phyloP scores from a whole-genome alignment of 2,329 filamentous ascomycete species.

The Colletotrichum sansevieriae region DNA sequence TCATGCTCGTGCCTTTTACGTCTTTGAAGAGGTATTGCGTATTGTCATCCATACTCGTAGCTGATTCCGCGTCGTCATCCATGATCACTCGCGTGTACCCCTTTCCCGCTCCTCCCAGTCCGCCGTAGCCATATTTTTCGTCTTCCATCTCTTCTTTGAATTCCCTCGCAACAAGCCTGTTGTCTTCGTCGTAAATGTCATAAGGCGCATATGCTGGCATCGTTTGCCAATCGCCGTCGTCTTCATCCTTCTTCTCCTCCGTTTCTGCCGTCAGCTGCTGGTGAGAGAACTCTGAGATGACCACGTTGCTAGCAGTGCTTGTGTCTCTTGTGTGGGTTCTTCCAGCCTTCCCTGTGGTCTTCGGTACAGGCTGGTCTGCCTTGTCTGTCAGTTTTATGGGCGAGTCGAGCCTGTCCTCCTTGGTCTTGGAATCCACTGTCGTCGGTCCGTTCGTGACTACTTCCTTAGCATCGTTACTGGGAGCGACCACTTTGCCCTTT shows the following conservation, averaged over 20 bases:
- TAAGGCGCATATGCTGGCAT: constrained; percentile 96
- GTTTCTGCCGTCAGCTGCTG: constrained; percentile 77
- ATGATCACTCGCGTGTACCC: constrained; percentile 96
- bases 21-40: constrained; percentile 96
- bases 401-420: constrained; percentile 18
- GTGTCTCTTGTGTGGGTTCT: constrained; percentile 47
- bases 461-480: background rate
- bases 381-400: constrained; percentile 33
- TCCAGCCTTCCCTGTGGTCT: constrained; percentile 4
- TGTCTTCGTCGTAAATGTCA: constrained; percentile 96
- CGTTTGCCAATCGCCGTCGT: constrained; percentile 85
- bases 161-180: constrained; percentile 86
- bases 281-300: constrained; percentile 90
- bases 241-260: constrained; percentile 64
- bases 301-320: constrained; percentile 54
- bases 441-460: background rate
- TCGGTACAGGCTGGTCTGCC: constrained; percentile 39
- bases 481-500: background rate
- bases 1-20: constrained; percentile 67
- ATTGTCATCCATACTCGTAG: constrained; percentile 97
- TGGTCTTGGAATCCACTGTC: background rate
- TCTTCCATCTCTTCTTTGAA: constrained; percentile 79
- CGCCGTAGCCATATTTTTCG: constrained; percentile 76
- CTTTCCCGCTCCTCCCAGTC: constrained; percentile 89
- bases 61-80: constrained; percentile 93